Evolutionary conservation across 2,329 filamentous ascomycete genomes (phyloP), one percentile per base, ranked within the genome.

Genomic region (Thielaviopsis populi): DNA sequence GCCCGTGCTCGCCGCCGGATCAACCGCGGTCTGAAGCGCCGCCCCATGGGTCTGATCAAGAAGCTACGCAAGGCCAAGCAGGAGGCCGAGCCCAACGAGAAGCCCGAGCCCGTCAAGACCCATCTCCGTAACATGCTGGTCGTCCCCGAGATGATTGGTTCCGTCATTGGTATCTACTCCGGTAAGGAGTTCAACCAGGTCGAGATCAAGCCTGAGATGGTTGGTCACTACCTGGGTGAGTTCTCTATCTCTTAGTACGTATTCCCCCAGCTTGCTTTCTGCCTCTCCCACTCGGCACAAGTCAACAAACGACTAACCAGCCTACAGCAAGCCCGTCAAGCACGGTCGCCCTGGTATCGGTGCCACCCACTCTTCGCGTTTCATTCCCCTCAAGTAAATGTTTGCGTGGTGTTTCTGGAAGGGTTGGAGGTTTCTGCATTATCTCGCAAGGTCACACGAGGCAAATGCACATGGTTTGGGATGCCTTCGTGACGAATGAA

Each of bases 131-230:
- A 99, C 84, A 99, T 99, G 94, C 96, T 99, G 78, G 87, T 99
- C 76, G 94, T 99, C 73, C 94, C 94, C 74, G 94, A 99, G 85
- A 97, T 99, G 94, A 99, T 99, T 77, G 94, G 94, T 74, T 89
- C 84, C 79, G 92, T 99, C 74, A 88, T 99, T 74, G 94, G 91
- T 77, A 94, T 99, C 84, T 99, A 99, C 89, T 96, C 90, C 71
- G 94, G 94, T 77, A 99, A 99, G 88, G 91, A 97, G 81, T 99
- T 99, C 89, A 99, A 99, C 88, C 92, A 96, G 85, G 91, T 99
- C 74, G 94, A 99, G 81, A 94, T 99, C 83, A 96, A 96, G 87
- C 94, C 94, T 73, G 94, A 99, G 85, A 99, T 99, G 94, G 94
- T 99, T 79, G 94, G 94, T 78, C 92, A 97, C 84, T 96, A 96